Percentiles rank a stretch among this genome's conserved stretches.
These are phyloP conservation scores for Fomitiporia mediterranea DNA, from an alignment of 1,284 basidiomycete genomes.

Conservation along the genomic window DNA sequence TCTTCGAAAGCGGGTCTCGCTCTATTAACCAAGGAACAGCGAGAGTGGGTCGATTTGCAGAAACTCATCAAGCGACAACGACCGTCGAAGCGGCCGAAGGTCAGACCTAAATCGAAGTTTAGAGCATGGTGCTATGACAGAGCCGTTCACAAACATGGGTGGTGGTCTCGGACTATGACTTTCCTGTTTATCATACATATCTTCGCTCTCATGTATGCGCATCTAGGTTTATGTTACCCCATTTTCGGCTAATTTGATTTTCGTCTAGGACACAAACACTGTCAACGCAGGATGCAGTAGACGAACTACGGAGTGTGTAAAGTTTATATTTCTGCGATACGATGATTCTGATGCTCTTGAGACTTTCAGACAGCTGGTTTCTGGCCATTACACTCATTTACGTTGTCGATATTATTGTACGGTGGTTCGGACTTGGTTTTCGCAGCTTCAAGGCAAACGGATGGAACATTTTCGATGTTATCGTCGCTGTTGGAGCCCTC, in stretches of 20 bases:
- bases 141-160: conserved; percentile 88
- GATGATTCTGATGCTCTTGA: conserved; percentile 1
- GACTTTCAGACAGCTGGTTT: conserved; percentile 67
- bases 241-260: conserved; percentile 19
- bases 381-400: conserved; percentile 74
- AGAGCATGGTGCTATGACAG: conserved; percentile 90
- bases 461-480: conserved; percentile 90
- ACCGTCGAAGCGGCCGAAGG: conserved; percentile 78
- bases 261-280: conserved; percentile 75
- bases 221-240: not conserved
- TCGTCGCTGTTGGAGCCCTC: conserved; percentile 81
- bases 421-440: conserved; percentile 84
- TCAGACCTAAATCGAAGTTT: conserved; percentile 49
- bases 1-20: conserved; percentile 80
- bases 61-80: conserved; percentile 86
- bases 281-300: conserved; percentile 48
- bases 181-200: conserved; percentile 84
- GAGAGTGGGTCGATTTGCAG: conserved; percentile 93
- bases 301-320: conserved; percentile 63
- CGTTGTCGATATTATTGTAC: conserved; percentile 73
- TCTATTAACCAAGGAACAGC: conserved; percentile 82
- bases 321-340: conserved; percentile 1
- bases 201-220: conserved; percentile 73
- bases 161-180: conserved; percentile 88
- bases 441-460: conserved; percentile 81